These are phyloP conservation scores for Coemansia sp. DNA, from an alignment of 192 early-diverging fungal genomes.

Conservation along the genomic window DNA sequence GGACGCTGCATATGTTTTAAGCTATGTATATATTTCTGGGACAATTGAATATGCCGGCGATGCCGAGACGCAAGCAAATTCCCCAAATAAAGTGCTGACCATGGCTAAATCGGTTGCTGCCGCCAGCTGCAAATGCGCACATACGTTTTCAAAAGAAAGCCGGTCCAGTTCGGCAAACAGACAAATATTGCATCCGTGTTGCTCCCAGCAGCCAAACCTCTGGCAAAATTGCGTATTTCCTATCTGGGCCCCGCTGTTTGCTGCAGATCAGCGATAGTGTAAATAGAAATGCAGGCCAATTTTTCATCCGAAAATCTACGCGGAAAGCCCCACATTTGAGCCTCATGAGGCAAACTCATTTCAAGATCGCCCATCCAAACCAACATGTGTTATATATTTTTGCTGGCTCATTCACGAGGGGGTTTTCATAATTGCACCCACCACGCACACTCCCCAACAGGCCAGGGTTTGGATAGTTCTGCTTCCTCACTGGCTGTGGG, in stretches of 20 bases:
- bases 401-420: not conserved
- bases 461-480: not conserved
- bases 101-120: not conserved
- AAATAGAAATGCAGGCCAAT: not conserved
- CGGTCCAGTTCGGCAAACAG: not conserved
- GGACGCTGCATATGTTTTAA: not conserved
- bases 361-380: not conserved
- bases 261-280: not conserved
- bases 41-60: not conserved
- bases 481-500: too few relatives aligned
- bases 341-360: not conserved
- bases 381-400: not conserved
- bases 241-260: not conserved
- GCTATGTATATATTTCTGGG: not conserved
- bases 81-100: not conserved
- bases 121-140: not conserved
- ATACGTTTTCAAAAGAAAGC: not conserved
- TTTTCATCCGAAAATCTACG: not conserved
- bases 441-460: not conserved
- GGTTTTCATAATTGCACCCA: not conserved
- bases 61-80: not conserved
- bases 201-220: too few relatives aligned
- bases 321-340: not conserved
- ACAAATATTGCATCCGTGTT: not conserved
- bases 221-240: constrained; percentile 1